Evolutionary conservation across 1,284 basidiomycete species (phyloP).

Genomic region (Termitomyces sp.): DNA sequence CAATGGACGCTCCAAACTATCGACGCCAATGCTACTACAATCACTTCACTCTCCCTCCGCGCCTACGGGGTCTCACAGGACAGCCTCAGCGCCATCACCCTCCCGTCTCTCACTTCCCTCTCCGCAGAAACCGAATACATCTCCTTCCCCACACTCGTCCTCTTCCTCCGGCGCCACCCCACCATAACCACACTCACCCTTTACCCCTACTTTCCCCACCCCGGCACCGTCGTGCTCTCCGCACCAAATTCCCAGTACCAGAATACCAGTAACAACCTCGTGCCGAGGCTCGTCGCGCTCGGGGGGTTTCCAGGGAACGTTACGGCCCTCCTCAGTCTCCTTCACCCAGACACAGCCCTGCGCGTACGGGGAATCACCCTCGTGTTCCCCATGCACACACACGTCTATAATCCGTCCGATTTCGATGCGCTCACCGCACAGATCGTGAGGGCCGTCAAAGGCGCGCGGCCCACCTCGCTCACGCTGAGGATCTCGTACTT

Average conservation of each 20-base stretch:
- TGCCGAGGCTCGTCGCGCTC: slow-evolving; percentile 14
- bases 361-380: slow-evolving; percentile 15
- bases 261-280: slow-evolving; percentile 4
- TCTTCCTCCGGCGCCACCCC: slow-evolving; percentile 20
- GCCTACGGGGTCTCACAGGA: slow-evolving; percentile 13
- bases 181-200: slow-evolving; percentile 15
- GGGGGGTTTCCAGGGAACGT: slow-evolving; percentile 18
- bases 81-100: slow-evolving; percentile 14
- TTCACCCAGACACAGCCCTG: slow-evolving; percentile 6
- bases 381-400: slow-evolving; percentile 19
- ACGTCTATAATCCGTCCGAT: slow-evolving; percentile 15
- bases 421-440: slow-evolving; percentile 12
- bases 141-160: slow-evolving; percentile 15
- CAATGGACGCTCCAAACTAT: slow-evolving; percentile 19
- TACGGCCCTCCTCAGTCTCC: slow-evolving; percentile 13
- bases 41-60: slow-evolving; percentile 19
- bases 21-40: slow-evolving; percentile 11
- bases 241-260: not conserved
- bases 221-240: not conserved
- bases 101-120: slow-evolving; percentile 17
- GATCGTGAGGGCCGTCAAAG: slow-evolving; percentile 7
- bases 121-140: slow-evolving; percentile 16
- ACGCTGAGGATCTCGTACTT: slow-evolving; percentile 17
- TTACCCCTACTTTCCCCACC: slow-evolving; percentile 16
- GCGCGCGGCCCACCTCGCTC: slow-evolving; percentile 3